Evolutionary conservation across 225 moss, liverwort and hornwort genomes (phyloP), one percentile per base, ranked within the genome.

Genomic region (Takakia lepidozioides): DNA sequence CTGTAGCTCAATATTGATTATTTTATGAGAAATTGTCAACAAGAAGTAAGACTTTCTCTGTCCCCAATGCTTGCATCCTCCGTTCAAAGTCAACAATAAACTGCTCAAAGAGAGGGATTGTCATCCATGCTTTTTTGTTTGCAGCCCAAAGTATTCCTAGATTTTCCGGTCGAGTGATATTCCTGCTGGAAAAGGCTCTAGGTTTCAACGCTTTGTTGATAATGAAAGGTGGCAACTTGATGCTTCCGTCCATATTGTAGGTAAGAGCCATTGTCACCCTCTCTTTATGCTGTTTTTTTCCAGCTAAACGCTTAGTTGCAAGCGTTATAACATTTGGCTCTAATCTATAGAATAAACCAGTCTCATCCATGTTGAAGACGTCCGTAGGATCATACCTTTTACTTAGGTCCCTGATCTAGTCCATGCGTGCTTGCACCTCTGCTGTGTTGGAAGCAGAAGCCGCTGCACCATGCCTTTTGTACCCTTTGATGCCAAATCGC

Each of bases 291-390:
- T 38, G 13, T 34, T 38, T 63, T 13, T 32, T 27, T 22, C 46
- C 43, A 13, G 22, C 5, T 7, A 56, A 20, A 13, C 1, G 0
- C 14, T 5, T 56, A 11, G 39, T 16, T 0, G 24, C n/a, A 22
- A 57, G 10, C 13, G 14, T 14, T 35, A 14, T 35, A 9, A 3
- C 5, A 5, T 57, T 57, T 2, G 56, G 46, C 46, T 28, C 1
- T 0, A 57, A 29, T 34, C 28, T 20, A 43, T 54, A 62, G 24
- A 38, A 27, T 3, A 41, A 0, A 11, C 36, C 2, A 8, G 52
- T 61, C 14, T 48, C 48, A 24, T 48, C 48, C 48, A 48, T 48
- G 14, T 48, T 48, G 48, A 48, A 48, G 14, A 60, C 34, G 9
- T 60, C 36, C 4, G 5, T 4, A 9, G 23, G 25, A 2, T 36